These are phyloP conservation scores for Leccinellum albellum DNA, from an alignment of 768 basidiomycete genomes.

Conservation along the genomic window DNA sequence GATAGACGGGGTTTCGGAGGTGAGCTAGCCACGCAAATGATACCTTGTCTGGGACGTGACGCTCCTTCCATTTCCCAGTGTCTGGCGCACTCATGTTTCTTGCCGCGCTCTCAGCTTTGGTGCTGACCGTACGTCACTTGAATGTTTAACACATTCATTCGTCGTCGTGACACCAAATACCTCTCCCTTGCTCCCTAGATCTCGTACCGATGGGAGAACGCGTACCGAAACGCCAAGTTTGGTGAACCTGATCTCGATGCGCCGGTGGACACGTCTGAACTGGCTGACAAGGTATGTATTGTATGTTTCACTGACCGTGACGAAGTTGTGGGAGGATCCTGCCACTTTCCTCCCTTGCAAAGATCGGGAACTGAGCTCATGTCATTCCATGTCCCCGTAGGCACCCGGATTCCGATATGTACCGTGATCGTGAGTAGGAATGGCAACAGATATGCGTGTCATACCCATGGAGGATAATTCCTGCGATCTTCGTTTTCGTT, in stretches of 20 bases:
- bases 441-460: background rate
- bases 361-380: background rate
- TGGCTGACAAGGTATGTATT: slow-evolving; percentile 49
- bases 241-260: slow-evolving; percentile 47
- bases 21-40: background rate
- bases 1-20: slow-evolving; percentile 20
- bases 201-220: slow-evolving; percentile 63
- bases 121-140: slow-evolving; percentile 17
- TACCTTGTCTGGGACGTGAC: background rate
- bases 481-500: background rate
- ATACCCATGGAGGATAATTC: too few relatives aligned
- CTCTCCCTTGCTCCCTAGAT: slow-evolving; percentile 33
- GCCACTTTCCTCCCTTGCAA: background rate
- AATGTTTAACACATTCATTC: background rate
- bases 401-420: slow-evolving; percentile 62
- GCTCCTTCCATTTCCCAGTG: background rate
- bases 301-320: background rate
- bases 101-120: slow-evolving; percentile 15
- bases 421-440: slow-evolving; percentile 12
- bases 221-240: slow-evolving; percentile 47
- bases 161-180: background rate
- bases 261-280: slow-evolving; percentile 56
- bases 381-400: slow-evolving; percentile 27
- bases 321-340: background rate
- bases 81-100: slow-evolving; percentile 23